A percentile compares a stretch with the other conserved stretches of the same genome.
Evolutionary conservation across 805 yeast species (phyloP).

Genomic region (Kuraishia cidri): DNA sequence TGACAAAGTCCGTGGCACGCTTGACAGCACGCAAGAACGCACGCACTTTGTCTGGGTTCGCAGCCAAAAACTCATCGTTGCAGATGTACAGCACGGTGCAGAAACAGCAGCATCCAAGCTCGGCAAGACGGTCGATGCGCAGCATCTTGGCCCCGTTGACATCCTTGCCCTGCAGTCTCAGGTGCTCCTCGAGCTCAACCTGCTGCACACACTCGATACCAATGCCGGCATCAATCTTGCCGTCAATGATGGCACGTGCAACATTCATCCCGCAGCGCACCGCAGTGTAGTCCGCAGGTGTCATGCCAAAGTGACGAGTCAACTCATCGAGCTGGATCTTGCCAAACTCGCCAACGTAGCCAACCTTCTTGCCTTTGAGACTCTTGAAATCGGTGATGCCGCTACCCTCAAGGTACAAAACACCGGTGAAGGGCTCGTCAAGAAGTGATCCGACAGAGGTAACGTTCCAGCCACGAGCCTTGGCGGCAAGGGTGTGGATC

Average conservation of each 20-base stretch:
- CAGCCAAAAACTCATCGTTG: slow-evolving; percentile 38
- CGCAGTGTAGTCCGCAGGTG: slow-evolving; percentile 45
- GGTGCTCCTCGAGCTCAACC: slow-evolving; percentile 45
- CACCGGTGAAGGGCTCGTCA: slow-evolving; percentile 52
- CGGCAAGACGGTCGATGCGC: slow-evolving; percentile 46
- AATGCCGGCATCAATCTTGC: slow-evolving; percentile 47
- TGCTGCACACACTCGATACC: slow-evolving; percentile 54
- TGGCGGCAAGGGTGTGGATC: slow-evolving; percentile 53
- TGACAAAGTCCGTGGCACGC: slow-evolving; percentile 39
- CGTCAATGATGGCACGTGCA: slow-evolving; percentile 44
- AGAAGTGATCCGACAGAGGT: slow-evolving; percentile 45
- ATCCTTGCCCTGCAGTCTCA: slow-evolving; percentile 31
- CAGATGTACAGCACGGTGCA: slow-evolving; percentile 45
- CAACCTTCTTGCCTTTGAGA: slow-evolving; percentile 42
- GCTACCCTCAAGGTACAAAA: slow-evolving; percentile 33
- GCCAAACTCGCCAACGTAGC: slow-evolving; percentile 53
- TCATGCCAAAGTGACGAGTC: slow-evolving; percentile 47
- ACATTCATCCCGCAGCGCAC: slow-evolving; percentile 55
- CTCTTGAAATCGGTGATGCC: slow-evolving; percentile 46
- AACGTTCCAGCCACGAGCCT: slow-evolving; percentile 49
- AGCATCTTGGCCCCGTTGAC: slow-evolving; percentile 42
- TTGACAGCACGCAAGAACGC: slow-evolving; percentile 38
- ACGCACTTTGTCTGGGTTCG: slow-evolving; percentile 34
- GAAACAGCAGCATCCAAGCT: slow-evolving; percentile 51
- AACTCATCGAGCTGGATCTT: slow-evolving; percentile 49